Conservation (phyloP, 2,329 filamentous ascomycete genomes). For the Penicillium digitatum region DNA sequence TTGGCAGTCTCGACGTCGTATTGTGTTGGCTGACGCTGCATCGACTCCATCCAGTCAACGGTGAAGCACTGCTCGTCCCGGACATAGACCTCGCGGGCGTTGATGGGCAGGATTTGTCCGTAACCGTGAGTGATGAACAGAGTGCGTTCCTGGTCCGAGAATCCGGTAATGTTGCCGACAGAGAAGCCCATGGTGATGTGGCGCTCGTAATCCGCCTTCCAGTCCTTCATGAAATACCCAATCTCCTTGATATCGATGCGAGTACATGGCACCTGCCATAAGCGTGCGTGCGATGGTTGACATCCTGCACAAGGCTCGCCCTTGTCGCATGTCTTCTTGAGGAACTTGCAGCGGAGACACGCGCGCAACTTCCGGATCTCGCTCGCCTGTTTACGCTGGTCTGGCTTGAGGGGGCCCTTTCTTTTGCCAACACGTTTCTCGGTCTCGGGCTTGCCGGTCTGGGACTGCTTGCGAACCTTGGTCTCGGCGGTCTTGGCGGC, state of each 20-base stretch:
- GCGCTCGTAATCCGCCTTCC: slow-evolving; percentile 94
- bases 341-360: slow-evolving; percentile 92
- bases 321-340: slow-evolving; percentile 99
- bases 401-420: slow-evolving; percentile 82
- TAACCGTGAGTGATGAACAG: slow-evolving; percentile 96
- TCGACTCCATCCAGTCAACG: slow-evolving; percentile 87
- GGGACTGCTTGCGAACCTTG: slow-evolving; percentile 71
- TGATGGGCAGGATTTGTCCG: slow-evolving; percentile 86
- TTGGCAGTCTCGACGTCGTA: slow-evolving; percentile 86
- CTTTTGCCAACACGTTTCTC: slow-evolving; percentile 94
- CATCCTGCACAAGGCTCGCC: slow-evolving; percentile 93
- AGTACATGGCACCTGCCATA: slow-evolving; percentile 97
- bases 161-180: slow-evolving; percentile 91
- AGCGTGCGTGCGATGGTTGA: slow-evolving; percentile 87
- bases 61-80: slow-evolving; percentile 88
- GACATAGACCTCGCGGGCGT: slow-evolving; percentile 89
- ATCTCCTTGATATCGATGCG: slow-evolving; percentile 99
- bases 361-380: slow-evolving; percentile 94
- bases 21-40: slow-evolving; percentile 68
- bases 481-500: slow-evolving; percentile 77
- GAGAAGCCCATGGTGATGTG: slow-evolving; percentile 84
- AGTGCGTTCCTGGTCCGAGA: slow-evolving; percentile 58
- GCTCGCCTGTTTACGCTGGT: slow-evolving; percentile 93
- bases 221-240: slow-evolving; percentile 98
- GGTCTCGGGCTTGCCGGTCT: slow-evolving; percentile 72